Evolutionary conservation across 768 basidiomycete genomes (phyloP).

Genomic region (Fomitopsis serialis): DNA sequence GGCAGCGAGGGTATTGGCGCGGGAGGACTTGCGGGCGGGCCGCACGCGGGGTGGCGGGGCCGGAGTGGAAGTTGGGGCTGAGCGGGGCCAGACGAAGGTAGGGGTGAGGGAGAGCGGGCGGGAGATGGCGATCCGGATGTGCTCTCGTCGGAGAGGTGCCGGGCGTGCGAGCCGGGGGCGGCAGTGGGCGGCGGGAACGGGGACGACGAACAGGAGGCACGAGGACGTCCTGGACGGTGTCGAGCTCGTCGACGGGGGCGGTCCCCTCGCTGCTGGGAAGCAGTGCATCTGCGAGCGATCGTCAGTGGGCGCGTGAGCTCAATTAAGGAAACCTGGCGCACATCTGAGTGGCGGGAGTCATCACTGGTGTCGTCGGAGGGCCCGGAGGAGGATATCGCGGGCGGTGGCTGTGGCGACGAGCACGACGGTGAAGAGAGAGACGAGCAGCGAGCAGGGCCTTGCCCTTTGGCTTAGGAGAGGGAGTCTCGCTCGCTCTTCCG

Average conservation of each 20-base stretch:
- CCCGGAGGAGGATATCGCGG: too few species aligned
- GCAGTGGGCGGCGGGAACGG: conserved; percentile 14
- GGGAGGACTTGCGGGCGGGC: conserved; percentile 35
- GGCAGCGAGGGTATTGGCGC: conserved; percentile 17
- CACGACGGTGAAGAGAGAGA: too few species aligned
- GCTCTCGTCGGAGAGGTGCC: conserved; percentile 22
- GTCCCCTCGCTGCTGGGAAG: background rate
- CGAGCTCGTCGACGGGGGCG: too few species aligned
- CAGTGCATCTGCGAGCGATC: conserved; percentile 12
- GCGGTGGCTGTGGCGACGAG: too few species aligned
- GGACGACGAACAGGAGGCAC: conserved; percentile 6
- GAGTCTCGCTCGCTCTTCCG: too few species aligned
- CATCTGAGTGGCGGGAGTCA: too few species aligned
- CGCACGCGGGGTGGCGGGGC: conserved; percentile 27
- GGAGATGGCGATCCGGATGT: conserved; percentile 7
- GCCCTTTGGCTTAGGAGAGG: too few species aligned
- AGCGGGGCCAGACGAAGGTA: conserved; percentile 45
- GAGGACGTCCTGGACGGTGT: too few species aligned
- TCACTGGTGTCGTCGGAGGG: too few species aligned
- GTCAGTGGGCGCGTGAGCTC: conserved; percentile 6
- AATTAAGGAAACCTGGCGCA: too few species aligned
- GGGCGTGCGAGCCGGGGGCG: conserved; percentile 23
- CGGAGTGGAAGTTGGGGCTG: conserved; percentile 35
- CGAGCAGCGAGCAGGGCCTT: too few species aligned
- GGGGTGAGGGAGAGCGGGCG: conserved; percentile 25